Percentiles rank a stretch among this genome's conserved stretches.
Conservation (phyloP, 306 rosid genomes). For the Amphicarpaea edgeworthii region DNA sequence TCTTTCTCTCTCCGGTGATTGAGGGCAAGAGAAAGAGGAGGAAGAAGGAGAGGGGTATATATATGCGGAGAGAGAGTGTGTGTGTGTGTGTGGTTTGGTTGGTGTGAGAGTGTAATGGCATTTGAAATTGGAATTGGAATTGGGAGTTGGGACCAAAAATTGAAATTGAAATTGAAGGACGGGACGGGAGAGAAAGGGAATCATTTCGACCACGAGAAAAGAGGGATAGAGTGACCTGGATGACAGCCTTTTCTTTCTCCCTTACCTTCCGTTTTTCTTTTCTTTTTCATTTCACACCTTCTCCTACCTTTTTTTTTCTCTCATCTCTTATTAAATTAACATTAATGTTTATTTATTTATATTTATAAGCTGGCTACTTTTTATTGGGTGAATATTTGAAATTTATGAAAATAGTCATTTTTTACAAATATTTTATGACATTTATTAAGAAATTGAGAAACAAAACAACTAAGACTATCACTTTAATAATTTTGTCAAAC, state of each 20-base stretch:
- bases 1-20: constrained; percentile 19
- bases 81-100: no score
- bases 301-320: background rate
- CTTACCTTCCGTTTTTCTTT: background rate
- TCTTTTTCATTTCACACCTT: background rate
- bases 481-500: no score
- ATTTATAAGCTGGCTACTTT: no score
- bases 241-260: constrained; percentile 40
- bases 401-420: no score
- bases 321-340: background rate
- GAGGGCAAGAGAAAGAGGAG: background rate
- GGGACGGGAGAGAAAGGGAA: constrained; percentile 37
- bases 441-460: no score
- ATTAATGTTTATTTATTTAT: no score
- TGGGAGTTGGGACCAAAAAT: constrained; percentile 30
- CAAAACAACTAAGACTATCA: no score
- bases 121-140: constrained; percentile 36
- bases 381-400: background rate
- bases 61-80: background rate
- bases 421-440: no score
- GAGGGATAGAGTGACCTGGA: constrained; percentile 46
- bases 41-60: constrained; percentile 30
- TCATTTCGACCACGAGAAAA: constrained; percentile 57
- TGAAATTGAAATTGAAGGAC: constrained; percentile 35
- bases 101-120: constrained; percentile 21